Conservation (phyloP, 2,329 filamentous ascomycete species). For the Xylaria sp. region DNA sequence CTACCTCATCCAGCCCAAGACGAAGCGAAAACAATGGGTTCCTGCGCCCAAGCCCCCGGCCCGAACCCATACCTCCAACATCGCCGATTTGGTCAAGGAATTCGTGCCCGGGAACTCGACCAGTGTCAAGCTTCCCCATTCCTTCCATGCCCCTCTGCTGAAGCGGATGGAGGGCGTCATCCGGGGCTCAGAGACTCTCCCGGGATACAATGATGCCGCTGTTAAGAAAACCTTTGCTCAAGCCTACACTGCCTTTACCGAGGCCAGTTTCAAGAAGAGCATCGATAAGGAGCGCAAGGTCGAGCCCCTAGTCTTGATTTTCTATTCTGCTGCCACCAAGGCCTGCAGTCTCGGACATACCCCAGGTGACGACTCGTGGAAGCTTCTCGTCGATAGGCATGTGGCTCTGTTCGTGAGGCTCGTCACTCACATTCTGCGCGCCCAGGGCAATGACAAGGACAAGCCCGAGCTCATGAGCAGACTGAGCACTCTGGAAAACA, state of each 20-base stretch:
- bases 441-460: constrained; percentile 86
- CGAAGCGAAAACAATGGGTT: constrained; percentile 89
- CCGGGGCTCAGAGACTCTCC: constrained; percentile 82
- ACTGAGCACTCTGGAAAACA: constrained; percentile 86
- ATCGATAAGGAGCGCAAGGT: constrained; percentile 95
- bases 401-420: constrained; percentile 93
- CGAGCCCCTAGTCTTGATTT: constrained; percentile 93
- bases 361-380: constrained; percentile 87
- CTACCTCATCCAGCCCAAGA: constrained; percentile 90
- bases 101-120: constrained; percentile 67
- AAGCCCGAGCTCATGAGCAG: constrained; percentile 84
- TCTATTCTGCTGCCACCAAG: constrained; percentile 94
- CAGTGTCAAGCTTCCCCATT: constrained; percentile 66
- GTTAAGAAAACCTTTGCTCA: constrained; percentile 95
- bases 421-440: constrained; percentile 80
- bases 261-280: constrained; percentile 84
- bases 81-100: constrained; percentile 89
- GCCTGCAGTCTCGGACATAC: constrained; percentile 79
- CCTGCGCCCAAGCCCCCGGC: constrained; percentile 70
- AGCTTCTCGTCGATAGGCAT: constrained; percentile 90
- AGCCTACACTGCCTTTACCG: constrained; percentile 93
- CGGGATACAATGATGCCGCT: constrained; percentile 88
- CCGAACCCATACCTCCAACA: constrained; percentile 73
- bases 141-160: constrained; percentile 63
- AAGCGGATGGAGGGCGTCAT: constrained; percentile 85